Evolutionary conservation across 495 filamentous ascomycete species (phyloP).

Genomic region (Neurospora pannonica): DNA sequence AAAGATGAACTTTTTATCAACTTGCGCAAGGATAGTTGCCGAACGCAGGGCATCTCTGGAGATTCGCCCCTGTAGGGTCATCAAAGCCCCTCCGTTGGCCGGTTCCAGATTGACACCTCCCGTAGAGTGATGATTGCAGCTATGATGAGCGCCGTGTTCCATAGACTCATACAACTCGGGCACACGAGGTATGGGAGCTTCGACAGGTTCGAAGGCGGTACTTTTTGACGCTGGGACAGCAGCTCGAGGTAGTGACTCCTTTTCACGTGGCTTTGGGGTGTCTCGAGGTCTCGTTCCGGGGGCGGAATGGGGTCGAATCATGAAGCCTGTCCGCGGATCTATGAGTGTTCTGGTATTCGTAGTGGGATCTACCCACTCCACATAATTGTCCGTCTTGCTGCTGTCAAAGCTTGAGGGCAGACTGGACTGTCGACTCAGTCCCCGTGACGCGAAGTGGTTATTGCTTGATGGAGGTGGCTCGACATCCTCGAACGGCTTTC

Average conservation of each 20-base stretch:
- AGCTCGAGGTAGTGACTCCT: not conserved
- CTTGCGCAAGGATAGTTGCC: constrained; percentile 66
- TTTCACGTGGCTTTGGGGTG: not conserved
- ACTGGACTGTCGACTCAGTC: not conserved
- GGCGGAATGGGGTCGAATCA: constrained; percentile 1
- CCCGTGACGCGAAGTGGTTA: not conserved
- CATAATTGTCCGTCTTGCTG: constrained; percentile 20
- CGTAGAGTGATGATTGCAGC: not conserved
- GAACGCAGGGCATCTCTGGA: constrained; percentile 53
- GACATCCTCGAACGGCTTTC: constrained; percentile 28
- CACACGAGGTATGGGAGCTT: constrained; percentile 27
- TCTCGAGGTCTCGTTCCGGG: not conserved
- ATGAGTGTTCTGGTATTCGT: constrained; percentile 47
- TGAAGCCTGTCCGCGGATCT: constrained; percentile 22
- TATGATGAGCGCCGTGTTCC: not conserved
- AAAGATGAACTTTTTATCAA: constrained; percentile 86
- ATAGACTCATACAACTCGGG: constrained; percentile 13
- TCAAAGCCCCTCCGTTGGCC: not conserved
- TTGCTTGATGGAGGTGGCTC: constrained; percentile 1
- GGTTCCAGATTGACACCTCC: constrained; percentile 4
- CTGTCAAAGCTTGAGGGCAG: not conserved
- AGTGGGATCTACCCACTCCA: constrained; percentile 60
- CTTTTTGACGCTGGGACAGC: not conserved
- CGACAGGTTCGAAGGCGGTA: constrained; percentile 29
- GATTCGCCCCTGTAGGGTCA: constrained; percentile 43